A percentile compares a stretch with the other conserved stretches of the same genome.
Conservation (phyloP, 2,329 filamentous ascomycete species). For the Colletotrichum liaoningense region DNA sequence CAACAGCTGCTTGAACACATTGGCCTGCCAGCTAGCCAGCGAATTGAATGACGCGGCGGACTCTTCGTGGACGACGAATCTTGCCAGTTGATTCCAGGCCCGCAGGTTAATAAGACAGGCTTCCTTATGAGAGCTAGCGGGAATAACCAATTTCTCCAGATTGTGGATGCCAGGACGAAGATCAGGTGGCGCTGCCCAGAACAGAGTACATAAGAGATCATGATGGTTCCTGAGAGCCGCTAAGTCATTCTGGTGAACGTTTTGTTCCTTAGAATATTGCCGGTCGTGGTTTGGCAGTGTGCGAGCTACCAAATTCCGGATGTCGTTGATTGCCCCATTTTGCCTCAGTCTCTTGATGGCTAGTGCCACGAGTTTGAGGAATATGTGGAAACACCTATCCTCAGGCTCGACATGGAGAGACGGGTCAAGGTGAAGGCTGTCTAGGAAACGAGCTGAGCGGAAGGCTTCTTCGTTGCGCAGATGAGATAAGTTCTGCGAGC, state of each 20-base stretch:
- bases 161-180: constrained; percentile 64
- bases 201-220: constrained; percentile 74
- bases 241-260: constrained; percentile 69
- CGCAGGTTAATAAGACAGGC: constrained; percentile 73
- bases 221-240: constrained; percentile 76
- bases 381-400: constrained; percentile 75
- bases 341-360: constrained; percentile 64
- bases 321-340: constrained; percentile 63
- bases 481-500: constrained; percentile 69
- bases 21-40: constrained; percentile 62
- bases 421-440: constrained; percentile 60
- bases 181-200: constrained; percentile 70
- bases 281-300: constrained; percentile 75
- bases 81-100: constrained; percentile 71
- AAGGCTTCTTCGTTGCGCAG: constrained; percentile 74
- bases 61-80: constrained; percentile 60
- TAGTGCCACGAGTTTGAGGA: constrained; percentile 72
- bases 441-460: constrained; percentile 70
- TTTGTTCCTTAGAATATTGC: constrained; percentile 72
- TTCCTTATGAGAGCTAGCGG: constrained; percentile 72
- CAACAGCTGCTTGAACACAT: constrained; percentile 67
- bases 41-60: constrained; percentile 61
- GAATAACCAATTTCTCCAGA: constrained; percentile 69
- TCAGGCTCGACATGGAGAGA: constrained; percentile 62
- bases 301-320: constrained; percentile 70